Base-by-base conservation (phyloP, 2,329 filamentous ascomycete species). In the Diaporthe caulivora region DNA sequence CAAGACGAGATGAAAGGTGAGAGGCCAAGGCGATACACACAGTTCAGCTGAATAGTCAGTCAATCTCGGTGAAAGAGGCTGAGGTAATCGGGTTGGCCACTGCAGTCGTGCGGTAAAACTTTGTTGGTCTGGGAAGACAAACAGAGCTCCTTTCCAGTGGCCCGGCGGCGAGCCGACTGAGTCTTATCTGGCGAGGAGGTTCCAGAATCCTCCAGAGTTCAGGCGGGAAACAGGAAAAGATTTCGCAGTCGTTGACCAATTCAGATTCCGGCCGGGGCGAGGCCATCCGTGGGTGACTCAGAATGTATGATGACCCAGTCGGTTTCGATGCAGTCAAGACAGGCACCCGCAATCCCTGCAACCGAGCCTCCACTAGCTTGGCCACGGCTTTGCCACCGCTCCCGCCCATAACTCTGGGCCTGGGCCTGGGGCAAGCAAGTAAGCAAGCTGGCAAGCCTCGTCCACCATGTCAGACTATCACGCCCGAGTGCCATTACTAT, bases 201-300 rank as follows among this genome's bases (percentile, higher is more conserved):
- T 24, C 68, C 37, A 49, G 68, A 53, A 53, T 10, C 44, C 42
- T 26, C 29, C 44, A 26, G 5, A 29, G 29, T n/a, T 5, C 18
- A n/a, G 47, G 54, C 21, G 31, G 29, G 24, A 71, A 53, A 34
- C 18, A 42, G 37, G 11, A 40, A 34, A 62, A 62, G 44, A 42
- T 53, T 44, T 62, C 8, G 51, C 69, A 53, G 42, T 49, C 24
- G 55, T 71, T 24, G 18, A 62, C 44, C 42, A 62, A 34, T 62
- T 70, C 42, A 60, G 37, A n/a, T 53, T 13, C 24, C 24, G 55
- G 26, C 55, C 21, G 44, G 37, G 44, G 69, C 55, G 55, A 71
- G 62, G 69, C 44, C 55, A 31, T 71, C 31, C 13, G 53, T 26
- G 53, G 60, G 69, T 71, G 69, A 71, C 69, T 71, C 69, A 71